A percentile compares a stretch with the other conserved stretches of the same genome.
phyloP scores from a whole-genome alignment of 306 rosid genomes.

The Urtica urens region DNA sequence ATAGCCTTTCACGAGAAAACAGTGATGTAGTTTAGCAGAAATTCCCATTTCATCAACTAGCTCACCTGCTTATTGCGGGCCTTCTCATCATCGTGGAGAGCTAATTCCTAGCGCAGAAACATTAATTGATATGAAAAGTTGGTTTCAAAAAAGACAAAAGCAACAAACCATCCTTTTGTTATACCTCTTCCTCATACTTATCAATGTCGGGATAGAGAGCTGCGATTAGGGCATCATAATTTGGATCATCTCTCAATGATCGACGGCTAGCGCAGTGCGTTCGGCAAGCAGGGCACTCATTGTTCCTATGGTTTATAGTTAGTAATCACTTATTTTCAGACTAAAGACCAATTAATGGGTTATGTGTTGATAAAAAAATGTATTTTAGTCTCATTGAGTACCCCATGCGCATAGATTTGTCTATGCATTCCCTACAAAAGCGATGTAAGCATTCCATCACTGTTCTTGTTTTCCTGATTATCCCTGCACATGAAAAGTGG shows the following conservation, averaged over 20 bases:
- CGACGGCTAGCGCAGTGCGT: constrained; percentile 88
- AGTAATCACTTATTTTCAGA: constrained; percentile 2
- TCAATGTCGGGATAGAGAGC: constrained; percentile 66
- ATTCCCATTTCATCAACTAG: constrained; percentile 10
- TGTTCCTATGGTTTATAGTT: constrained; percentile 38
- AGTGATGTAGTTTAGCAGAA: not conserved
- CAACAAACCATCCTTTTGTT: not conserved
- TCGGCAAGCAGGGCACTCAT: constrained; percentile 87
- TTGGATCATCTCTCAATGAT: constrained; percentile 76
- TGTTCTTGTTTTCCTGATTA: constrained; percentile 68
- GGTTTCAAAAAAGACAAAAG: constrained; percentile 1
- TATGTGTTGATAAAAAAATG: too few species aligned
- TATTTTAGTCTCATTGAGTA: too few species aligned
- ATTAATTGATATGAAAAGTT: not conserved
- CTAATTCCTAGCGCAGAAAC: constrained; percentile 33
- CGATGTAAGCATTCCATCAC: constrained; percentile 91
- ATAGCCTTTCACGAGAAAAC: constrained; percentile 10
- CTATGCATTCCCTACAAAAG: constrained; percentile 84
- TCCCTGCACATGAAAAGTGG: constrained; percentile 38
- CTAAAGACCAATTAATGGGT: too few species aligned
- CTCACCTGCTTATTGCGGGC: constrained; percentile 57
- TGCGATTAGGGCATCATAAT: constrained; percentile 61
- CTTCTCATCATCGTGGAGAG: constrained; percentile 53
- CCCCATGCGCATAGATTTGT: constrained; percentile 86
- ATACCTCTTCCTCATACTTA: constrained; percentile 65